Evolutionary conservation across 257 asterid species (phyloP).

Genomic region (Solanum gandarillasii): DNA sequence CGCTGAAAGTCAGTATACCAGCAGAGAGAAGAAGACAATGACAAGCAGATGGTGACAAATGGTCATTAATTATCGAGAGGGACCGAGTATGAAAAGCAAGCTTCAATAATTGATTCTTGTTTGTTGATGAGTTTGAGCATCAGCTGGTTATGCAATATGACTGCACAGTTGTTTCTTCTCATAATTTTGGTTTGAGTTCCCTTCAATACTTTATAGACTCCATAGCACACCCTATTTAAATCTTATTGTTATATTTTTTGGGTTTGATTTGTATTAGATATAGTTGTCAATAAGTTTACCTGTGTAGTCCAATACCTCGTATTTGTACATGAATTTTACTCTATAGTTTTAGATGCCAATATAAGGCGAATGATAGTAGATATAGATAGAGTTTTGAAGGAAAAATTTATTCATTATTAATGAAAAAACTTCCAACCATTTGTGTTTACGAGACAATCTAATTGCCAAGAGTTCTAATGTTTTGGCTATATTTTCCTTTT

Average conservation of each 20-base stretch:
- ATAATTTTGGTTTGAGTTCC: not conserved
- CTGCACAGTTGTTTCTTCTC: not conserved
- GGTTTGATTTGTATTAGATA: not conserved
- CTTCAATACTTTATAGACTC: not conserved
- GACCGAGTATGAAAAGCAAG: not conserved
- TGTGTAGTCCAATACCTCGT: not conserved
- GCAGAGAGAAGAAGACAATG: constrained; percentile 7
- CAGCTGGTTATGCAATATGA: not conserved
- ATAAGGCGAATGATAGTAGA: not conserved
- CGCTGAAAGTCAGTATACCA: constrained; percentile 1
- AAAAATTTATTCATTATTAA: not conserved
- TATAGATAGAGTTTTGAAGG: not conserved
- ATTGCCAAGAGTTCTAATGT: not conserved
- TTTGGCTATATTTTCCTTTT: not conserved
- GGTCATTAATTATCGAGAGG: not conserved
- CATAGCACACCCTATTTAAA: not conserved
- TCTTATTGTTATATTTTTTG: not conserved
- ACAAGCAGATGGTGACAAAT: not conserved
- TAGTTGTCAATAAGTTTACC: not conserved
- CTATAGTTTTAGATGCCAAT: not conserved
- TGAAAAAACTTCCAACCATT: not conserved
- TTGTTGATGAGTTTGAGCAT: not conserved
- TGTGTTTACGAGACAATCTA: not conserved
- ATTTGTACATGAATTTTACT: not conserved
- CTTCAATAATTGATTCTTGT: not conserved